Base-by-base conservation (phyloP, 148 eudicot species). In the Persicaria maculosa region DNA sequence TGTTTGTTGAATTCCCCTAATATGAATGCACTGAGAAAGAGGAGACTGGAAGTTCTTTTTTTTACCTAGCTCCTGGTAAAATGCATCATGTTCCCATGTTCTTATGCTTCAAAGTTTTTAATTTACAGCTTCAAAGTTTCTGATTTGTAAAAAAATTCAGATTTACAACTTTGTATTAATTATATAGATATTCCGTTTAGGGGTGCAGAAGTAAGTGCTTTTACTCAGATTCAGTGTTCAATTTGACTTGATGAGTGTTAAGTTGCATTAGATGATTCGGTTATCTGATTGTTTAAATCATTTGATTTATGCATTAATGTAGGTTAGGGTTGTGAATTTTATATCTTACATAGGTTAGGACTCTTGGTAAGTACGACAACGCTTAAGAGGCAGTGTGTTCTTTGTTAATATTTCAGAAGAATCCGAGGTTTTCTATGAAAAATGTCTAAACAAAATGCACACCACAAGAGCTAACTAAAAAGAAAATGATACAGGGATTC, bases 171-270 rank as follows among this genome's bases (percentile, higher is more conserved):
- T 22, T 22, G 22, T 22, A 22, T 22, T 22, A 22, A 22, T 22
- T 22, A 22, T 22, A 22, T 22, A 22, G 22, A 87, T 91, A 84
- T 94, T 88, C 76, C 91, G 84, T 47, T 72, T 83, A 76, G 98
- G 98, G 17, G 96, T 85, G 72, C 86, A 87, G 54, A 91, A 94
- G 98, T 94, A 88, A 91, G 96, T 72, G 54, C 20, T 48, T 40
- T 47, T 7, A 0, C 31, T 19, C 47, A 48, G 47, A 45, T 47
- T 46, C 2, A 45, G 53, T 17, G 6, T 44, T 69, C 11, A 44
- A 45, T 46, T 46, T 71, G 53, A 45, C 0, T 25, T 6, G 43
- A 59, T 57, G 17, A 59, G 40, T 59, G 65, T 22, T 31, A 31
- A 31, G 36, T 2, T 31, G 36, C 36, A 31, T 1, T 31, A 1